Conservation (phyloP, 257 asterid genomes). For the Solanum pennellii region DNA sequence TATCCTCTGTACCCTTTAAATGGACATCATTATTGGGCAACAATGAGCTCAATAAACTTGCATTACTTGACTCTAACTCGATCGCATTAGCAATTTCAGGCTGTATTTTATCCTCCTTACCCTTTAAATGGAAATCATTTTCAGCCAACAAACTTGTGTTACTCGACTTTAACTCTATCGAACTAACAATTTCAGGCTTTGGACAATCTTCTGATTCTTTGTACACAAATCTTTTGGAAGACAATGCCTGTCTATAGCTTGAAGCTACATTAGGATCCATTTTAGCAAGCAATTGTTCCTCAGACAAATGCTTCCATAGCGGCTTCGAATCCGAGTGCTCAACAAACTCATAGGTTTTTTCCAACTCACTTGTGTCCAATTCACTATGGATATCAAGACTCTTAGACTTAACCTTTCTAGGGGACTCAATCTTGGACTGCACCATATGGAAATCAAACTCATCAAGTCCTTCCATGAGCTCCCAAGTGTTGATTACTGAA, state of each 20-base stretch:
- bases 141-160: neutral
- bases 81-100: neutral
- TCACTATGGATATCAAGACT: neutral
- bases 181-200: neutral
- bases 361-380: constrained; percentile 8
- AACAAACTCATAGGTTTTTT: constrained; percentile 25
- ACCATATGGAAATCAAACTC: constrained; percentile 51
- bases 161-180: neutral
- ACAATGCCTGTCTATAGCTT: constrained; percentile 26
- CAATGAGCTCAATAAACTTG: neutral
- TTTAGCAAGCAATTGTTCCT: constrained; percentile 29
- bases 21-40: constrained; percentile 5
- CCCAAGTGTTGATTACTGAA: constrained; percentile 94
- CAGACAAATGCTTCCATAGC: constrained; percentile 43
- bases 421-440: constrained; percentile 16
- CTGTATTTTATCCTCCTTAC: constrained; percentile 65
- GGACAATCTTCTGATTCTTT: constrained; percentile 14
- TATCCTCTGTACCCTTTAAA: constrained; percentile 62
- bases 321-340: constrained; percentile 31
- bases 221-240: constrained; percentile 27
- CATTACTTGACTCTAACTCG: neutral
- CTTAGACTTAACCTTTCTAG: neutral
- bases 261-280: constrained; percentile 32
- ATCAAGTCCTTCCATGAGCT: constrained; percentile 92
- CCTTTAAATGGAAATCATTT: constrained; percentile 8